A percentile compares a stretch with the other conserved stretches of the same genome.
Conservation (phyloP, 441 rosid species). For the Adansonia rubrostipa region DNA sequence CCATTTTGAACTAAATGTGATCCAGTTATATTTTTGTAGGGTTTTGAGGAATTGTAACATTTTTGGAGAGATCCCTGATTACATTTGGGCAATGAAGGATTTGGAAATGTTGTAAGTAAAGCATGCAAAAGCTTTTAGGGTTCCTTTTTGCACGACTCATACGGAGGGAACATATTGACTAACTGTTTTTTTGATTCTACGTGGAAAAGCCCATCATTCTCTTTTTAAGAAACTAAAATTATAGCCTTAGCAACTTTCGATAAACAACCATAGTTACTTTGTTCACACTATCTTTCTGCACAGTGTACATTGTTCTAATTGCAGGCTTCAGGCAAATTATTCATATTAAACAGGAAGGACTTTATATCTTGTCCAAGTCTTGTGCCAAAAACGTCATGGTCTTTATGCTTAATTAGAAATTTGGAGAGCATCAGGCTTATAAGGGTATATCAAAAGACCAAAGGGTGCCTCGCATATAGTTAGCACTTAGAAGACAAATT, state of each 20-base stretch:
- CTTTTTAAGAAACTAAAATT: constrained; percentile 18
- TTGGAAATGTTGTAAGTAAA: constrained; percentile 60
- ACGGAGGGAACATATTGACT: background rate
- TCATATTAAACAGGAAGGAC: background rate
- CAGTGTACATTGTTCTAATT: background rate
- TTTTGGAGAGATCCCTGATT: constrained; percentile 51
- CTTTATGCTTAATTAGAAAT: constrained; percentile 10
- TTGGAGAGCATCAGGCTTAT: constrained; percentile 9
- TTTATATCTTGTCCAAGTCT: background rate
- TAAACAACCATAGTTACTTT: background rate
- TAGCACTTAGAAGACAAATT: background rate
- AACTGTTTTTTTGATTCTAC: constrained; percentile 1
- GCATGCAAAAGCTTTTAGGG: constrained; percentile 7
- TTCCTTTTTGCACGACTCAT: background rate
- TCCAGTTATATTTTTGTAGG: constrained; percentile 37
- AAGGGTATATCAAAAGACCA: background rate
- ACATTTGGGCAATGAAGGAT: constrained; percentile 44
- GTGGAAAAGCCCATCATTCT: background rate
- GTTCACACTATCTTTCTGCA: background rate
- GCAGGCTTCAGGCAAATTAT: background rate
- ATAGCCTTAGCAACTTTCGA: background rate
- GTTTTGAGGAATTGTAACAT: constrained; percentile 59
- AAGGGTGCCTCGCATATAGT: constrained; percentile 3
- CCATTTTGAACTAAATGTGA: constrained; percentile 23
- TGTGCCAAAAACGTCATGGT: constrained; percentile 11